Base-by-base conservation (phyloP, 371 early-diverging fungal species). In the Mucor sp. region DNA sequence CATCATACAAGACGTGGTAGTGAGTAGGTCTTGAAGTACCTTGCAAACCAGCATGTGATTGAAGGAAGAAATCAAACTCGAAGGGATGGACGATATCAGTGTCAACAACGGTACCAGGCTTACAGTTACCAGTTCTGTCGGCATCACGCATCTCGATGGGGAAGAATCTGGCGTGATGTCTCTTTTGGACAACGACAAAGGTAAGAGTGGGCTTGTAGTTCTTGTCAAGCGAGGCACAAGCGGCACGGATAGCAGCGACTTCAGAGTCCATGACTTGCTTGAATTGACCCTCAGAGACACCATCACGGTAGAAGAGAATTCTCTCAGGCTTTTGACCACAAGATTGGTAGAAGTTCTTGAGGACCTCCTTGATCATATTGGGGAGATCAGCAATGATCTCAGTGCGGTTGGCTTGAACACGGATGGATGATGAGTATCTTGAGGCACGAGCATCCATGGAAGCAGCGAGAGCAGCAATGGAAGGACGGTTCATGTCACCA, bases 91-190 rank as follows among this genome's bases (percentile, higher is more conserved):
- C 92, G 48, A 97, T 88, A 6, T 84, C 84, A 15, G 89, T 87
- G 63, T 99, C 99, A 6, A 99, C 81, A 9, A 97, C 91, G 0
- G 96, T 96, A 17, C 99, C 99, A 19, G 99, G 94, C 11, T 83
- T 69, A 58, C 80, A 77, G 69, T 78, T 80, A 50, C 69, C 78
- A 50, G 68, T 78, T 62, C 78, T 71, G 43, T 80, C 80, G 64
- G 80, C 75, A 64, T 78, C 80, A 43, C 86, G 82, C 37, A 76
- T 78, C 12, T 86, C 81, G 21, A 90, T 85, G 1, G 95, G 92
- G 87, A 95, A 94, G 83, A 99, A 97, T 14, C 97, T 83, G 23
- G 95, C 91, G 70, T 97, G 95, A 75, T 99, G 99, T 28, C 99
- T 90, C 79, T 99, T 99, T 74, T 98, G 97, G 6, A 95, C 97